A percentile compares a stretch with the other conserved stretches of the same genome.
Evolutionary conservation across 352 stramenopile species (phyloP).

Genomic region (Pythium plurisporium): DNA sequence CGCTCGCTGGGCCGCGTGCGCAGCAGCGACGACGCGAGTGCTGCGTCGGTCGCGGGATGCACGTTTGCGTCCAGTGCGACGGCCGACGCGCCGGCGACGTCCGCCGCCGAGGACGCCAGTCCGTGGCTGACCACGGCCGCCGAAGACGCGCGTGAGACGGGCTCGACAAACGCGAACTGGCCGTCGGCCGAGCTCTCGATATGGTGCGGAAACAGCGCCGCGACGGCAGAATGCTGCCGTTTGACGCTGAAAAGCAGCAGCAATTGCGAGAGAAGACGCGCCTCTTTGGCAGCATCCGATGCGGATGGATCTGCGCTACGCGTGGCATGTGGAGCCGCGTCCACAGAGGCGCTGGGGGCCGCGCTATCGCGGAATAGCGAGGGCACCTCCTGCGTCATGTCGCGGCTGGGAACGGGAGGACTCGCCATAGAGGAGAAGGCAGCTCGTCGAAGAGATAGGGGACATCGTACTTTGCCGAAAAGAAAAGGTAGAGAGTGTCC

Average conservation of each 20-base stretch:
- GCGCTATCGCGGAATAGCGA: conserved; percentile 19
- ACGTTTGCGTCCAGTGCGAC: conserved; percentile 9
- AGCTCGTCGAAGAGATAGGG: background rate
- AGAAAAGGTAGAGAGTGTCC: background rate
- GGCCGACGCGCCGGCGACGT: background rate
- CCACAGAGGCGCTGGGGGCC: conserved; percentile 6
- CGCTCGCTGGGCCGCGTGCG: conserved; percentile 23
- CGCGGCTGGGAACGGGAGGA: background rate
- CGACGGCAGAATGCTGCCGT: conserved; percentile 22
- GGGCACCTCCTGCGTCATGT: conserved; percentile 21
- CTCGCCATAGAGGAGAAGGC: background rate
- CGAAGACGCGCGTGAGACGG: background rate
- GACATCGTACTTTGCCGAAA: background rate
- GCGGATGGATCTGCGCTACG: conserved; percentile 6
- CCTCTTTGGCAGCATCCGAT: conserved; percentile 26
- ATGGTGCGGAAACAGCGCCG: conserved; percentile 17
- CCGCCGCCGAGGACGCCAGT: conserved; percentile 4
- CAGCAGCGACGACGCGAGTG: conserved; percentile 16
- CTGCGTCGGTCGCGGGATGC: conserved; percentile 17
- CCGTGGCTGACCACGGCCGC: conserved; percentile 10
- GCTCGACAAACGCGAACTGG: conserved; percentile 11
- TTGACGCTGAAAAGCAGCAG: conserved; percentile 35
- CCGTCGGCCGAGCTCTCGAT: conserved; percentile 12
- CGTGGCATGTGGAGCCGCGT: background rate
- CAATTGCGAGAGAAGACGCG: conserved; percentile 42